Base-by-base conservation (phyloP, 257 asterid species). In the Solanum habrochaites region DNA sequence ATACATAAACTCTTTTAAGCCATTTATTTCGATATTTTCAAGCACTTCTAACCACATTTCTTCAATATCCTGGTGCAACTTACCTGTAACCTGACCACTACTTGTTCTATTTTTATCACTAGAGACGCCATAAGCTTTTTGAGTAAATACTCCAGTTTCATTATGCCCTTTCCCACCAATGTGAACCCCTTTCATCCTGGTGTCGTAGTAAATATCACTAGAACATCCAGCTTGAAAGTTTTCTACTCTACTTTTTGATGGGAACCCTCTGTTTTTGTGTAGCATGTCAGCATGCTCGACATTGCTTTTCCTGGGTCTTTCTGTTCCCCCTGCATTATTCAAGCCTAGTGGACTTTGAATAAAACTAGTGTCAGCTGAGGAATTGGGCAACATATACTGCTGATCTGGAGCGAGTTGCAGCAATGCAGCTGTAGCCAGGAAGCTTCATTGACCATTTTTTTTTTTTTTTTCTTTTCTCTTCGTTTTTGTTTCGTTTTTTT, bases 321-420 rank as follows among this genome's bases (percentile, higher is more conserved):
- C 94, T 86, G 88, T 88, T 87, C 82, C 66, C 83, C 87, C 85
- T 86, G 88, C 89, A 67, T 85, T 88, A 42, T 91, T 91, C 82
- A 90, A 83, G 87, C 85, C 92, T 49, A 88, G 85, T 31, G 98
- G 98, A 90, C 94, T 93, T 66, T 94, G 98, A 91, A 90, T 88
- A 77, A 91, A 91, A 87, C 98, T 95, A 25, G 93, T 90, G 60
- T 96, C 96, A 12, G 93, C 90, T 32, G 99, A 95, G 72, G 98
- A 95, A 91, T 89, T 88, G 42, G 95, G 98, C 43, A 93, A 85
- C 88, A 91, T 87, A 86, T 94, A 95, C 86, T 95, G 98, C 85
- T 93, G 97, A 90, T 97, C 99, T 7, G 99, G 98, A 73, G 99
- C 99, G 88, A 97, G 95, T 89, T 97, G 99, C 89, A 97, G 90